Evolutionary conservation across 164 flowering plant species (phyloP), one percentile per base, ranked within the genome.

Genomic region (Taxillus chinensis): DNA sequence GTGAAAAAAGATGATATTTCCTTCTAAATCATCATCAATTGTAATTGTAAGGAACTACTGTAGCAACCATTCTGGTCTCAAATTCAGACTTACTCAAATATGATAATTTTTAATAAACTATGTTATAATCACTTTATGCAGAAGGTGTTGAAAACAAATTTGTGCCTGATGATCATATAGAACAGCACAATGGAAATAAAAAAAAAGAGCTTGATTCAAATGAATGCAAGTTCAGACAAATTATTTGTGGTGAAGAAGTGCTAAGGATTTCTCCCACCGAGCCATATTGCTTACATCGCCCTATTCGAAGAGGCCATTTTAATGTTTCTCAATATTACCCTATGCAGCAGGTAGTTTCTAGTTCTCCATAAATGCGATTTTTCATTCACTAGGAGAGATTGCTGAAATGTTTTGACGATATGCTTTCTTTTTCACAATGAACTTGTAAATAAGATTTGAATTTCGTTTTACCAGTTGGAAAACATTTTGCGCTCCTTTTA

Each of bases 301-400:
- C 99, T 16, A 84, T 93, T 68, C 92, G 99, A 49, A 76, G 99
- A 62, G 97, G 99, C 56, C 99, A 89, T 68, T 77, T 93, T n/a
- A 93, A 93, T 76, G 68, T 93, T 63, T 93, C 99, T 61, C 87
- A 75, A 63, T 73, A 86, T 73, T 93, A 93, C 75, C 79, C 97
- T 45, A 51, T 72, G 71, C 99, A 87, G 78, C 96, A 93, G 95
- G 97, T 90, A 70, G 4, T n/a, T 5, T 45, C 45, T 4, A 39
- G n/a, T 11, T 46, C 12, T 61, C n/a, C 14, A 39, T 37, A 43
- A 45, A 6, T 39, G 59, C 62, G 14, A 15, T 43, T 40, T 27
- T 41, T 62, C 15, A 42, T 43, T 14, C 45, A 42, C 38, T 5
- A 39, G 42, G 45, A 53, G 43, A 42, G 5, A 43, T 43, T 9